Percentiles rank a stretch among this genome's conserved stretches.
Conservation (phyloP, 1,284 basidiomycete genomes). For the Trametes versicolor region DNA sequence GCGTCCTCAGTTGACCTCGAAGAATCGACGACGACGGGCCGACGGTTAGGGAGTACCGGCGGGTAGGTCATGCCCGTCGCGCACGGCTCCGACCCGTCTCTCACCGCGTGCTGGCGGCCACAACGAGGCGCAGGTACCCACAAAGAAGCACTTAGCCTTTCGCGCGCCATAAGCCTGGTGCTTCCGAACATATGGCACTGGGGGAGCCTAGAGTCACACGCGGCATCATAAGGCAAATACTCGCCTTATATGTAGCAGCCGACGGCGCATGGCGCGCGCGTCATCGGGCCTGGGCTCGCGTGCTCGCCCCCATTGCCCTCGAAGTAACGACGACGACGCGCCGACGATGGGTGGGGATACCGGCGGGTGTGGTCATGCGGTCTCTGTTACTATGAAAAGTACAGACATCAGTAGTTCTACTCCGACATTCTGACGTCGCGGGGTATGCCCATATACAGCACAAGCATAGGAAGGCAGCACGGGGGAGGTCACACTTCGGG, state of each 20-base stretch:
- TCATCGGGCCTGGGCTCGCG: background rate
- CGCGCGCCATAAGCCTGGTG: background rate
- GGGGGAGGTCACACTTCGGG: slow-evolving; percentile 10
- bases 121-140: background rate
- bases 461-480: background rate
- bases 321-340: background rate
- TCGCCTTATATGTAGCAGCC: background rate
- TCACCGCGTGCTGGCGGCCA: background rate
- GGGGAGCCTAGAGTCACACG: background rate
- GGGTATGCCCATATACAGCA: slow-evolving; percentile 1
- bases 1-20: slow-evolving; percentile 1
- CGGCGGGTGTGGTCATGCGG: background rate
- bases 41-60: background rate
- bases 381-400: background rate
- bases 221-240: background rate
- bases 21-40: slow-evolving; percentile 3
- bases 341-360: background rate
- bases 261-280: background rate
- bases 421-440: background rate
- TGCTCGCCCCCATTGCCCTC: background rate
- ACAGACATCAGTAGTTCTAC: background rate
- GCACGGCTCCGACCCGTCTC: background rate
- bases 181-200: background rate
- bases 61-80: background rate
- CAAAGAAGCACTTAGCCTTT: background rate